Evolutionary conservation across 257 asterid species (phyloP).

Genomic region (Nemophila menziesii): DNA sequence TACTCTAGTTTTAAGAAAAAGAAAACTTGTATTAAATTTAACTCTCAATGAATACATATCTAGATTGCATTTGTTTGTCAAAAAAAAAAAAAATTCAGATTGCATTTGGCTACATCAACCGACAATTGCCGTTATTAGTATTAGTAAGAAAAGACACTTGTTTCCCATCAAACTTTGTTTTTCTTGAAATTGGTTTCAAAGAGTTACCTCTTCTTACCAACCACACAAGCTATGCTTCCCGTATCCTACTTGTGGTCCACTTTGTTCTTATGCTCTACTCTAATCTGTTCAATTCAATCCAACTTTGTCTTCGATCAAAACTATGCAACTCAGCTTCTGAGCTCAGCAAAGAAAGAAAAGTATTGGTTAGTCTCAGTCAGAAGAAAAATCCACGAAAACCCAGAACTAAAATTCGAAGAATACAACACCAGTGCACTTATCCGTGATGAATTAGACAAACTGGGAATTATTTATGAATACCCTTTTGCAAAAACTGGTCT

Average conservation of each 20-base stretch:
- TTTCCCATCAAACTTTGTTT: too few relatives aligned
- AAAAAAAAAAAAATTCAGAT: too few relatives aligned
- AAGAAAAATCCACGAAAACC: constrained; percentile 77
- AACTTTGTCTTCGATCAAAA: constrained; percentile 17
- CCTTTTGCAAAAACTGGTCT: constrained; percentile 73
- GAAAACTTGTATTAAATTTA: too few relatives aligned
- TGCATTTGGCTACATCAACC: too few relatives aligned
- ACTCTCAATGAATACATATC: too few relatives aligned
- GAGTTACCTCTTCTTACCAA: too few relatives aligned
- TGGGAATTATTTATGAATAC: constrained; percentile 50
- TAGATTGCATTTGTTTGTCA: too few relatives aligned
- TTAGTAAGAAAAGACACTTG: too few relatives aligned
- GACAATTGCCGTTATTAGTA: too few relatives aligned
- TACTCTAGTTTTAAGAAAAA: too few relatives aligned
- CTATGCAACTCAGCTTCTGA: constrained; percentile 32
- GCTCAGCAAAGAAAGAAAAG: constrained; percentile 36
- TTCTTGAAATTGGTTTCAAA: too few relatives aligned
- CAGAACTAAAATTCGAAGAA: constrained; percentile 64
- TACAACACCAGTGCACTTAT: constrained; percentile 67
- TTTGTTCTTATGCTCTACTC: constrained; percentile 12
- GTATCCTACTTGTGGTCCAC: constrained; percentile 6
- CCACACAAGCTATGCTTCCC: constrained; percentile 19
- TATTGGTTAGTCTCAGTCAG: constrained; percentile 53
- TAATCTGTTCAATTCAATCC: constrained; percentile 1
- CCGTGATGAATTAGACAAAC: constrained; percentile 48